phyloP scores from a whole-genome alignment of 257 asterid genomes.

The Dorcoceras hygrometricum region DNA sequence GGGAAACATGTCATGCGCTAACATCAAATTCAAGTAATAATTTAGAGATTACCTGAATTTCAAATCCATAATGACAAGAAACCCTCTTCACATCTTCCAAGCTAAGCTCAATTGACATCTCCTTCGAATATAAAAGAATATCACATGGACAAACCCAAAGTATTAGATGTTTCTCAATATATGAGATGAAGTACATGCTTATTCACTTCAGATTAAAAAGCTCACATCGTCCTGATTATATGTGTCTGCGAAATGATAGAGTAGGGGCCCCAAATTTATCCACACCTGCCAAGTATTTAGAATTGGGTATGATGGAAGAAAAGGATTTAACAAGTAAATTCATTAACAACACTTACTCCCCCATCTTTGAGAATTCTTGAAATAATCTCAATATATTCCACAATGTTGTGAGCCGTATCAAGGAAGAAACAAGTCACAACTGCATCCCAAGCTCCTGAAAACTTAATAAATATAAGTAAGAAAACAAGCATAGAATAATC shows the following conservation, averaged over 20 bases:
- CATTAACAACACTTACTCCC: conserved; percentile 61
- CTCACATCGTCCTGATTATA: conserved; percentile 83
- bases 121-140: conserved; percentile 42
- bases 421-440: conserved; percentile 96
- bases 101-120: conserved; percentile 93
- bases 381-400: conserved; percentile 82
- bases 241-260: conserved; percentile 88
- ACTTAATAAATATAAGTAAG: conserved; percentile 2
- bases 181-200: conserved; percentile 3
- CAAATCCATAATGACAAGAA: conserved; percentile 79
- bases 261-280: conserved; percentile 96
- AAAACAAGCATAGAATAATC: conserved; percentile 18
- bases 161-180: conserved; percentile 9
- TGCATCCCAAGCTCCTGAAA: conserved; percentile 94
- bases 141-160: conserved; percentile 16
- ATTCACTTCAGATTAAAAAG: conserved; percentile 16
- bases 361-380: conserved; percentile 85
- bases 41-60: conserved; percentile 56
- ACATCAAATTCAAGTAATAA: conserved; percentile 7
- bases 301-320: conserved; percentile 25
- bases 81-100: conserved; percentile 92
- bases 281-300: conserved; percentile 63
- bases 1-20: not conserved
- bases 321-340: conserved; percentile 19
- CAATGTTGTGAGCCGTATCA: conserved; percentile 97